Conservation (phyloP, 1,284 basidiomycete species). For the Acaromyces ingoldii region DNA sequence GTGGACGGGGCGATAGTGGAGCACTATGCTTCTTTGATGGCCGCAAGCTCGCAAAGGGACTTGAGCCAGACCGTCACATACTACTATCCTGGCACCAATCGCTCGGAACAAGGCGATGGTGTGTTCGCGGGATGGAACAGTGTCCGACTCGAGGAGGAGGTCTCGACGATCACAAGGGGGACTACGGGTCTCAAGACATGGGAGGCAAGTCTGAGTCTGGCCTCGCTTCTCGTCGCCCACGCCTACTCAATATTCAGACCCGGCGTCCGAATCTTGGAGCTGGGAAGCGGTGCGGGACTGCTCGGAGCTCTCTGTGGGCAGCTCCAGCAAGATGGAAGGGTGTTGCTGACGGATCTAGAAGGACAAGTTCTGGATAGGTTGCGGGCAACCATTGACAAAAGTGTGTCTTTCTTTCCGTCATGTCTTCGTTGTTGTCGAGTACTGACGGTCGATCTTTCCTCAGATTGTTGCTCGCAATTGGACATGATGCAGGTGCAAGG, state of each 20-base stretch:
- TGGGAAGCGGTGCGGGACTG: conserved; percentile 25
- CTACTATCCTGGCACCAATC: not conserved
- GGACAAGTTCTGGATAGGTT: conserved; percentile 15
- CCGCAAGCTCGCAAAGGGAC: not conserved
- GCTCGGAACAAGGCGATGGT: not conserved
- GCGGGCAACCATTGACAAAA: conserved; percentile 7
- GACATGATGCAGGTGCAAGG: conserved; percentile 1
- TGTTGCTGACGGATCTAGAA: conserved; percentile 18
- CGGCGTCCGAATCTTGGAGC: conserved; percentile 14
- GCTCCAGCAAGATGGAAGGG: not conserved
- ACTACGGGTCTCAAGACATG: conserved; percentile 26
- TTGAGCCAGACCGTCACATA: not conserved
- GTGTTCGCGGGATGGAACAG: conserved; percentile 5
- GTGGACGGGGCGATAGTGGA: not conserved
- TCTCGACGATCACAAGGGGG: conserved; percentile 16
- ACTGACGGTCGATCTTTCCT: no score
- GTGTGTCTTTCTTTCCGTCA: no score
- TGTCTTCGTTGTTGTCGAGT: no score
- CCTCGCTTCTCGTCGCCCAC: conserved; percentile 12
- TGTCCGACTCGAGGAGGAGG: conserved; percentile 18
- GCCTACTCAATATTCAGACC: not conserved
- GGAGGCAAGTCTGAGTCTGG: conserved; percentile 20
- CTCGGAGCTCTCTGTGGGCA: conserved; percentile 16
- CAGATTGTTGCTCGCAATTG: no score
- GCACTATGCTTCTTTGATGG: conserved; percentile 3